Conservation (phyloP, 176 grass and related monocot species). For the Oryza longistaminata region DNA sequence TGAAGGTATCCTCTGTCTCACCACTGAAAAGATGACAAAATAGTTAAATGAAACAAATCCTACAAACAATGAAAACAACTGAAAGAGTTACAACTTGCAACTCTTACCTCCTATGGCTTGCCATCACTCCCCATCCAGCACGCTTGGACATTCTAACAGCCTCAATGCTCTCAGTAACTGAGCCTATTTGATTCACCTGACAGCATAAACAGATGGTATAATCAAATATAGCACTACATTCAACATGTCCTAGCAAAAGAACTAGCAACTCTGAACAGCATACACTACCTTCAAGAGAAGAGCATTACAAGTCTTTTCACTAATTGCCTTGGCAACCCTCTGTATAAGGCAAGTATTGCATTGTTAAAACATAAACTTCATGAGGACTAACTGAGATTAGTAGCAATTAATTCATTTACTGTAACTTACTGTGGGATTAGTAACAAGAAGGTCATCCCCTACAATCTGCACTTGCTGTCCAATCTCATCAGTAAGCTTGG, state of each 20-base stretch:
- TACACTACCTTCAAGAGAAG: slow-evolving; percentile 85
- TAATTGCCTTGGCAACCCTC: slow-evolving; percentile 95
- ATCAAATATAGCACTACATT: not conserved
- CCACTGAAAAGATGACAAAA: slow-evolving; percentile 50
- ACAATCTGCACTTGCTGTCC: slow-evolving; percentile 90
- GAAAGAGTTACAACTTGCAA: not conserved
- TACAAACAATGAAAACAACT: not conserved
- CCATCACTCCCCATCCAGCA: slow-evolving; percentile 92
- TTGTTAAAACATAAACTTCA: not conserved
- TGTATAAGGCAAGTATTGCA: slow-evolving; percentile 31
- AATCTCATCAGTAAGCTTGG: slow-evolving; percentile 83
- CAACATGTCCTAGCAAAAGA: not conserved
- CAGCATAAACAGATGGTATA: not conserved
- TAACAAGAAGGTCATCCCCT: slow-evolving; percentile 95
- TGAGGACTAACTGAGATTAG: not conserved
- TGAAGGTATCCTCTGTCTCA: slow-evolving; percentile 99
- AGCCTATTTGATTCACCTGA: slow-evolving; percentile 96
- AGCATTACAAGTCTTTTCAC: slow-evolving; percentile 84
- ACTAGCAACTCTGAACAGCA: not conserved
- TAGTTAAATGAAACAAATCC: not conserved
- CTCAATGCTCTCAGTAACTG: slow-evolving; percentile 93
- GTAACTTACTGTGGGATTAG: slow-evolving; percentile 77
- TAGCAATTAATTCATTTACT: not conserved
- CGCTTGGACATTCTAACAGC: slow-evolving; percentile 90
- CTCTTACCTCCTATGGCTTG: slow-evolving; percentile 83